Percentiles rank a stretch among this genome's conserved stretches.
These are phyloP conservation scores for Fusarium dimerum DNA, from an alignment of 2,329 filamentous ascomycete species.

Conservation along the genomic window DNA sequence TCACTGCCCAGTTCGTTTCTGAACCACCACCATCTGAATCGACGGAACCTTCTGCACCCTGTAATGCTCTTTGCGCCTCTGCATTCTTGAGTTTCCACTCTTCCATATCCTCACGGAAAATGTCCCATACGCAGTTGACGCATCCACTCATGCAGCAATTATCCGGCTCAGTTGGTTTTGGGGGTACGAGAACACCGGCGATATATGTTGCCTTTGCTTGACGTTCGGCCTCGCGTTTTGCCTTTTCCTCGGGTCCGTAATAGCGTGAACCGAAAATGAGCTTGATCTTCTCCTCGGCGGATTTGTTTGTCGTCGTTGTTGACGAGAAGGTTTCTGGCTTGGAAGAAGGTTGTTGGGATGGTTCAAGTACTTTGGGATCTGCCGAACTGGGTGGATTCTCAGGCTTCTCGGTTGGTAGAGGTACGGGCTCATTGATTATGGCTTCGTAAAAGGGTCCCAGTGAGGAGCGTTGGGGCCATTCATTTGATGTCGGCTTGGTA, in stretches of 20 bases:
- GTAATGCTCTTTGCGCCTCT: constrained; percentile 61
- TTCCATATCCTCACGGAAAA: constrained; percentile 88
- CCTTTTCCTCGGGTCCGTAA: constrained; percentile 70
- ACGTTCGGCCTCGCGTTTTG: constrained; percentile 59
- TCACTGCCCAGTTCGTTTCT: constrained; percentile 63
- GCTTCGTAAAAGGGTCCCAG: constrained; percentile 61
- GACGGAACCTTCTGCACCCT: constrained; percentile 55
- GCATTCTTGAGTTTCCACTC: constrained; percentile 72
- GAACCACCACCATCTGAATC: constrained; percentile 81
- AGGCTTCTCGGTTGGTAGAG: constrained; percentile 42
- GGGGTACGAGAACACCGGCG: constrained; percentile 81
- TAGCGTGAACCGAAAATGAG: constrained; percentile 83
- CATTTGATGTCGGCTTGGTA: constrained; percentile 19
- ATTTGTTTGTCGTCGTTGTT: constrained; percentile 32
- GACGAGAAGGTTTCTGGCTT: not conserved
- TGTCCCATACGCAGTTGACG: constrained; percentile 96
- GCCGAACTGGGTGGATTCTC: constrained; percentile 46
- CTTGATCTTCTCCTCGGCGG: constrained; percentile 55
- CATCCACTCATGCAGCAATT: constrained; percentile 99
- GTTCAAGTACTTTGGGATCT: constrained; percentile 20
- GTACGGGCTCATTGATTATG: constrained; percentile 51
- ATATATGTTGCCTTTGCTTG: constrained; percentile 63
- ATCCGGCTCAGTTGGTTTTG: constrained; percentile 84
- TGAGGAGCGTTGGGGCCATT: constrained; percentile 44
- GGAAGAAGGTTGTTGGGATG: constrained; percentile 14